A percentile compares a stretch with the other conserved stretches of the same genome.
Evolutionary conservation across 2,329 filamentous ascomycete species (phyloP).

Genomic region (Clonostachys chloroleuca): DNA sequence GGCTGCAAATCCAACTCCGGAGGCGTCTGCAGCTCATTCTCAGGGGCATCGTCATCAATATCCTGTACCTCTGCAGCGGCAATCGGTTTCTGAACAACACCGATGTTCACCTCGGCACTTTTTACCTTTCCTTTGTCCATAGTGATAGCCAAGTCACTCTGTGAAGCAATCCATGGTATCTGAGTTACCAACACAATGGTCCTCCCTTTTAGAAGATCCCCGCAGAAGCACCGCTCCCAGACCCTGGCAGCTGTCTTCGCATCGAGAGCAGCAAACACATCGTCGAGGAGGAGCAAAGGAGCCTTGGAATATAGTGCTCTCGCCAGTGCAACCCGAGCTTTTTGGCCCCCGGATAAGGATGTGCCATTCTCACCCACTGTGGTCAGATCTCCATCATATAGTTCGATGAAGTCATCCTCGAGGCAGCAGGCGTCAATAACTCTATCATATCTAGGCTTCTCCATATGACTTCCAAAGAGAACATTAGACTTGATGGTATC

Average conservation of each 20-base stretch:
- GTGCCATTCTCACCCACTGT: slow-evolving; percentile 50
- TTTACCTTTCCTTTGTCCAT: slow-evolving; percentile 41
- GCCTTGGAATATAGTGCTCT: slow-evolving; percentile 54
- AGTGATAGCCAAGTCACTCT: slow-evolving; percentile 39
- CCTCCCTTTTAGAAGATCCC: slow-evolving; percentile 45
- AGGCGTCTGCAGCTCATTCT: slow-evolving; percentile 16
- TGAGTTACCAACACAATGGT: slow-evolving; percentile 56
- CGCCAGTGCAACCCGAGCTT: slow-evolving; percentile 51
- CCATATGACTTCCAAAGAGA: slow-evolving; percentile 46
- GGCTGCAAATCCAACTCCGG: slow-evolving; percentile 18
- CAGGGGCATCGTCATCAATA: slow-evolving; percentile 20
- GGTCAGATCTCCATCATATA: slow-evolving; percentile 45
- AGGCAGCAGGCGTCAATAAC: slow-evolving; percentile 54
- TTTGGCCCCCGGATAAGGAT: slow-evolving; percentile 52
- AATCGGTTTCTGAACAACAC: slow-evolving; percentile 38
- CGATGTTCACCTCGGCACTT: slow-evolving; percentile 36
- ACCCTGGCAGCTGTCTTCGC: slow-evolving; percentile 51
- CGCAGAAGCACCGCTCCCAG: slow-evolving; percentile 54
- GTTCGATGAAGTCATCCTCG: slow-evolving; percentile 41
- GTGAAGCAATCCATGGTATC: slow-evolving; percentile 44
- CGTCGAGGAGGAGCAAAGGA: slow-evolving; percentile 50
- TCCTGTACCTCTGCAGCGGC: slow-evolving; percentile 25
- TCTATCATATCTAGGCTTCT: slow-evolving; percentile 46
- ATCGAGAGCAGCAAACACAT: slow-evolving; percentile 56
- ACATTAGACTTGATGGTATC: slow-evolving; percentile 51